Percentiles rank a stretch among this genome's conserved stretches.
Conservation (phyloP, 495 filamentous ascomycete genomes). For the Penicillium parvum region DNA sequence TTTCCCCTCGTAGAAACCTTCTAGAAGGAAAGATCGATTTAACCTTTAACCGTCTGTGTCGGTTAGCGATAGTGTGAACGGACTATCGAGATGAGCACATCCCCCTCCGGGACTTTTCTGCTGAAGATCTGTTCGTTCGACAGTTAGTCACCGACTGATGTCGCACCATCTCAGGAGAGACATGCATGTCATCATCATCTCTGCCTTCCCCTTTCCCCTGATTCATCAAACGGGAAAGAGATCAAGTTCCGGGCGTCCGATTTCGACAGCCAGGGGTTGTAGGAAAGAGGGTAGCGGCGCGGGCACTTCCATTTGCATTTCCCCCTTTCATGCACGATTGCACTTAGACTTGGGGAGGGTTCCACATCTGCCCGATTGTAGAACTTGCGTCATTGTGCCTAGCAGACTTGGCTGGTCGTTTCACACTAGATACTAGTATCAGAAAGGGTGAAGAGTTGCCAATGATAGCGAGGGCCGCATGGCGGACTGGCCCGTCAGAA, state of each 20-base stretch:
- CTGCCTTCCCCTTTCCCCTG: background rate
- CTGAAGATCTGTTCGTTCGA: slow-evolving; percentile 3
- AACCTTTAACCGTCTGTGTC: slow-evolving; percentile 15
- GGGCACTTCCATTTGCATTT: background rate
- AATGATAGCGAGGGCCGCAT: background rate
- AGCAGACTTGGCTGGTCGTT: slow-evolving; percentile 6
- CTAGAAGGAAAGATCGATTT: slow-evolving; percentile 23
- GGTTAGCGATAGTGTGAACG: slow-evolving; percentile 21
- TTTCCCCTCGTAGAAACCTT: slow-evolving; percentile 15
- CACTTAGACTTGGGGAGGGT: background rate
- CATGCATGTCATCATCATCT: slow-evolving; percentile 15
- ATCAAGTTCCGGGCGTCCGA: background rate
- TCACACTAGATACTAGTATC: slow-evolving; percentile 8
- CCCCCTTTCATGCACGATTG: slow-evolving; percentile 12
- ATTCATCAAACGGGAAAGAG: background rate
- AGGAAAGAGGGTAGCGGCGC: too few species aligned
- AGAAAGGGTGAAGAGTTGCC: background rate
- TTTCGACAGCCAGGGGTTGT: slow-evolving; percentile 6
- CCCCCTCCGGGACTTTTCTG: background rate
- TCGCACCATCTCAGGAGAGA: slow-evolving; percentile 20
- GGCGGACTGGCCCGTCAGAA: too few species aligned
- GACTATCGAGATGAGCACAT: slow-evolving; percentile 24
- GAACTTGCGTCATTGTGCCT: slow-evolving; percentile 10
- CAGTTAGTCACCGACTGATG: slow-evolving; percentile 4
- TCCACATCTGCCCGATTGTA: slow-evolving; percentile 6